Evolutionary conservation across 1,284 basidiomycete species (phyloP).

Genomic region (Ceratobasidium sp.): DNA sequence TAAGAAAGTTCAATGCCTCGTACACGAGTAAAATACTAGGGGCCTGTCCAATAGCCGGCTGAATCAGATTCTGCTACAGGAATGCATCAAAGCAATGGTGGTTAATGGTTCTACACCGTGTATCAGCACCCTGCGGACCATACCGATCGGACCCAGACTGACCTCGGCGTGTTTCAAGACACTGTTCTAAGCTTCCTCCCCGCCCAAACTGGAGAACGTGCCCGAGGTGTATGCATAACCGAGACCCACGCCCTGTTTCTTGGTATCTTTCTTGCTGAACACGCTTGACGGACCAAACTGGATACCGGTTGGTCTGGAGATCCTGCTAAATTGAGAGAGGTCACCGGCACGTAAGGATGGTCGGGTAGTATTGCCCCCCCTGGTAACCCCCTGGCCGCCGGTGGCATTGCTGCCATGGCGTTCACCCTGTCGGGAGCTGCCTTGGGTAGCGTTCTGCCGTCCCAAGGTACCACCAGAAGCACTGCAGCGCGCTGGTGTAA

Average conservation of each 20-base stretch:
- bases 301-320: conserved; percentile 65
- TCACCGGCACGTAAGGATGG: conserved; percentile 82
- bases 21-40: too few species aligned
- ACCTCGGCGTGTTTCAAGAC: too few species aligned
- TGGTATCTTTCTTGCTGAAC: conserved; percentile 67
- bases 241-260: conserved; percentile 61
- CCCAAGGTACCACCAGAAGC: conserved; percentile 56
- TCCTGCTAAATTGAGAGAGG: conserved; percentile 85
- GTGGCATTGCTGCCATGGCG: conserved; percentile 56
- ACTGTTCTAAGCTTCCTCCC: too few species aligned
- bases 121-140: too few species aligned
- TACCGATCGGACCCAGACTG: too few species aligned
- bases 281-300: conserved; percentile 81
- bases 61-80: too few species aligned
- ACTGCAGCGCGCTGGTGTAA: conserved; percentile 80
- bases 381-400: conserved; percentile 88
- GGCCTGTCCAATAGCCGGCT: too few species aligned
- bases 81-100: too few species aligned
- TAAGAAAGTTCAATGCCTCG: too few species aligned
- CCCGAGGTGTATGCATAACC: conserved; percentile 81
- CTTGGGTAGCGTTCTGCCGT: conserved; percentile 66
- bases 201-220: conserved; percentile 83
- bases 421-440: conserved; percentile 87
- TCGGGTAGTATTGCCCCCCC: conserved; percentile 51
- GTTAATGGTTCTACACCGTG: too few species aligned